Evolutionary conservation across 2,329 filamentous ascomycete species (phyloP).

Genomic region (Trichoderma arundinaceum): DNA sequence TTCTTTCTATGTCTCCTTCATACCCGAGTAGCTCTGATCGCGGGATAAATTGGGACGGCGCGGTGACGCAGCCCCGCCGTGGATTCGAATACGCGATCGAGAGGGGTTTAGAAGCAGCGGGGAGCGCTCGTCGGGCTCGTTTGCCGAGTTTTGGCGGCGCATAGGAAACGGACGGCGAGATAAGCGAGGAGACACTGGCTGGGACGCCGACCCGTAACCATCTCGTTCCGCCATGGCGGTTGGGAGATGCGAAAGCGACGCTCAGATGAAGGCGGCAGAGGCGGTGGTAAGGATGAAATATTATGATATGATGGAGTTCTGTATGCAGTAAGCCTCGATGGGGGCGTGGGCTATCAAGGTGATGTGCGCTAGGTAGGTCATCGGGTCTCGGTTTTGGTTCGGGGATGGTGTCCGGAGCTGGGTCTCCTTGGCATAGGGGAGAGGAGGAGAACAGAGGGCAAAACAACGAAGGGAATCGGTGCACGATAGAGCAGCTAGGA

Average conservation of each 20-base stretch:
- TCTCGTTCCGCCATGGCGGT: slow-evolving; percentile 43
- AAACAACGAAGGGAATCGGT: neutral
- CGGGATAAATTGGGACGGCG: slow-evolving; percentile 42
- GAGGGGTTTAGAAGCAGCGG: slow-evolving; percentile 49
- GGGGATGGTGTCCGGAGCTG: neutral
- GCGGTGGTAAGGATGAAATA: neutral
- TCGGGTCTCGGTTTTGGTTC: slow-evolving; percentile 1
- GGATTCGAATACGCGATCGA: slow-evolving; percentile 51
- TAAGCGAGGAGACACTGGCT: slow-evolving; percentile 45
- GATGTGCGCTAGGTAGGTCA: slow-evolving; percentile 2
- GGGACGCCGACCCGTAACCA: slow-evolving; percentile 39
- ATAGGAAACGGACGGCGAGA: slow-evolving; percentile 40
- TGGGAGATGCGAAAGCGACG: neutral
- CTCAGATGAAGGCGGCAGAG: neutral
- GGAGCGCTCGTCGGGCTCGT: slow-evolving; percentile 52
- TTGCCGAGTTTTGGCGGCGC: slow-evolving; percentile 40
- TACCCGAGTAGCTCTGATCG: slow-evolving; percentile 55
- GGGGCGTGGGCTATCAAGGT: slow-evolving; percentile 24
- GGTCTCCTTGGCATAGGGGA: neutral
- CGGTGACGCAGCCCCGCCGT: slow-evolving; percentile 42
- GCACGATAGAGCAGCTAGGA: no score
- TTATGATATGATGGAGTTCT: slow-evolving; percentile 6
- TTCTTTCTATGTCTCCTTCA: neutral
- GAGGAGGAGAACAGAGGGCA: neutral
- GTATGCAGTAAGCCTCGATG: slow-evolving; percentile 22